Evolutionary conservation across 2,329 filamentous ascomycete genomes (phyloP).

Genomic region (Arthrobotrys musiformis): DNA sequence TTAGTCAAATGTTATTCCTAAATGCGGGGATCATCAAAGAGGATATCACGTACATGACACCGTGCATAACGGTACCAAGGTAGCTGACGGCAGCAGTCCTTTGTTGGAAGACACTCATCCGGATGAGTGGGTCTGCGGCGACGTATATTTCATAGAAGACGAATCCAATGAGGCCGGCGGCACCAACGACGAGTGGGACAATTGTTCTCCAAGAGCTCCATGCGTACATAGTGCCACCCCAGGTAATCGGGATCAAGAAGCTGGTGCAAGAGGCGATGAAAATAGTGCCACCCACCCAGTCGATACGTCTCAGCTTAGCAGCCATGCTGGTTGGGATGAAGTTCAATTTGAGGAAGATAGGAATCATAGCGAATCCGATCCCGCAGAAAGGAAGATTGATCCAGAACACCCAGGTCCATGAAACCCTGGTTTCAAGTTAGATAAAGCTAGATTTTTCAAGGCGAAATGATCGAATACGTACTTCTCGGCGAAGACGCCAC

Average conservation of each 20-base stretch:
- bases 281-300: slow-evolving; percentile 72
- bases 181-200: slow-evolving; percentile 71
- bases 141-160: slow-evolving; percentile 68
- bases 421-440: slow-evolving; percentile 58
- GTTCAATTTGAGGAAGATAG: slow-evolving; percentile 69
- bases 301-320: slow-evolving; percentile 68
- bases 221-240: slow-evolving; percentile 73
- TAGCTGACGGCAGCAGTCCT: slow-evolving; percentile 67
- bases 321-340: slow-evolving; percentile 65
- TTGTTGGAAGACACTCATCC: slow-evolving; percentile 65
- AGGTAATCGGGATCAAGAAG: slow-evolving; percentile 72
- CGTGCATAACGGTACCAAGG: slow-evolving; percentile 69
- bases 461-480: neutral
- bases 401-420: slow-evolving; percentile 75
- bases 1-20: slow-evolving; percentile 16
- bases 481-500: slow-evolving; percentile 68
- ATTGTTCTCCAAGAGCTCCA: slow-evolving; percentile 74
- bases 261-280: slow-evolving; percentile 71
- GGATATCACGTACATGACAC: slow-evolving; percentile 63
- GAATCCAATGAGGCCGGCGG: slow-evolving; percentile 67
- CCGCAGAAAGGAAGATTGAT: slow-evolving; percentile 71
- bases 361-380: slow-evolving; percentile 65
- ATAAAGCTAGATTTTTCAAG: neutral
- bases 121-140: slow-evolving; percentile 67
- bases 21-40: neutral